Evolutionary conservation across 352 stramenopile genomes (phyloP).

Genomic region (Phytopythium ostracodes): DNA sequence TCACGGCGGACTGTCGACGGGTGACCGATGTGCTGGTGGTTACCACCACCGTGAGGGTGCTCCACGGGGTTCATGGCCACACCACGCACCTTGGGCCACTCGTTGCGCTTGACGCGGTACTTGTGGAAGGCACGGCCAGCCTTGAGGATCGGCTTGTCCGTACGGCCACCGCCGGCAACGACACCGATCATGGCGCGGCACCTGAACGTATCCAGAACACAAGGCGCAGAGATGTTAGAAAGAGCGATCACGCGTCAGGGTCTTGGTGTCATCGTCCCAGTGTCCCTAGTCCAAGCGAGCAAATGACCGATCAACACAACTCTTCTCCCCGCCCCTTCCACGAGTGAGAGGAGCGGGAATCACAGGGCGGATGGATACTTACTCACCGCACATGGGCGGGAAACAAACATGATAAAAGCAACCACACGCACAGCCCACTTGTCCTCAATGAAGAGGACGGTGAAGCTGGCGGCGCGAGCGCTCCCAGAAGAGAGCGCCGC

Average conservation of each 20-base stretch:
- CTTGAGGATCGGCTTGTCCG: conserved; percentile 99
- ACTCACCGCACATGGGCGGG: conserved; percentile 76
- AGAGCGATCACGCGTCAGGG: too few species aligned
- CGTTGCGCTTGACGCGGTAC: conserved; percentile 98
- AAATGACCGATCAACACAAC: conserved; percentile 12
- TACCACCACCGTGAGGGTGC: conserved; percentile 99
- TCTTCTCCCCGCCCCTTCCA: neutral
- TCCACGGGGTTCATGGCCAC: conserved; percentile 99
- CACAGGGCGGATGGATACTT: conserved; percentile 58
- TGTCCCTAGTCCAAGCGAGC: conserved; percentile 3
- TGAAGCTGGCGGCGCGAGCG: conserved; percentile 20
- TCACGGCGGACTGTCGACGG: conserved; percentile 95
- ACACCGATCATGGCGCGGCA: conserved; percentile 97
- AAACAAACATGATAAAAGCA: conserved; percentile 30
- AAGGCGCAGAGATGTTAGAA: conserved; percentile 18
- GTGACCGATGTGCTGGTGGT: conserved; percentile 99
- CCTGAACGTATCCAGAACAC: conserved; percentile 32
- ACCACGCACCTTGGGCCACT: conserved; percentile 98
- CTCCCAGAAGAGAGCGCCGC: conserved; percentile 18
- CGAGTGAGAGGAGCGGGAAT: neutral
- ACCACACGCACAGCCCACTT: conserved; percentile 32
- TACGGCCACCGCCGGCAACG: conserved; percentile 97
- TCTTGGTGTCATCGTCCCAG: neutral
- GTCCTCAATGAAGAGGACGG: neutral
- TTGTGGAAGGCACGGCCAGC: conserved; percentile 98